Conservation (phyloP, 2,329 filamentous ascomycete species). For the Thielaviopsis punctulata region DNA sequence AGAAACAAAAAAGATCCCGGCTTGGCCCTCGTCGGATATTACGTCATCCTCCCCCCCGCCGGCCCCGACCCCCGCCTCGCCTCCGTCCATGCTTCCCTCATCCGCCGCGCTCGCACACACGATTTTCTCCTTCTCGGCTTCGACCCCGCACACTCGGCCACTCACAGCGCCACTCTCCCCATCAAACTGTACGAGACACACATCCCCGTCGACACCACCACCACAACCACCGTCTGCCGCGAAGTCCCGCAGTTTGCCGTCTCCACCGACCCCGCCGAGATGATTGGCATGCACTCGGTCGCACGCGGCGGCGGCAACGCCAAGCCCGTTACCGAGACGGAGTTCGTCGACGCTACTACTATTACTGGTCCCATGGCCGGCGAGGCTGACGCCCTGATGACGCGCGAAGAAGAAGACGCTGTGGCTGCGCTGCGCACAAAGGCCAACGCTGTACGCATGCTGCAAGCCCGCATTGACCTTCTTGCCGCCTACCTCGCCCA, state of each 20-base stretch:
- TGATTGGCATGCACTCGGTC: slow-evolving; percentile 93
- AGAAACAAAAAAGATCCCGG: slow-evolving; percentile 61
- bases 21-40: slow-evolving; percentile 85
- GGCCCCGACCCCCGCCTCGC: slow-evolving; percentile 56
- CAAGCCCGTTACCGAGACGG: slow-evolving; percentile 32
- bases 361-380: slow-evolving; percentile 18
- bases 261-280: slow-evolving; percentile 89
- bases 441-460: slow-evolving; percentile 84
- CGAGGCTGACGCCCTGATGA: slow-evolving; percentile 20
- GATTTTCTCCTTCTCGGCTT: slow-evolving; percentile 77
- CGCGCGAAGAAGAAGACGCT: slow-evolving; percentile 42
- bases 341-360: not conserved
- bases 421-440: slow-evolving; percentile 62
- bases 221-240: slow-evolving; percentile 25
- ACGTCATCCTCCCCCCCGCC: slow-evolving; percentile 54
- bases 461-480: slow-evolving; percentile 59
- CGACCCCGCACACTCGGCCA: slow-evolving; percentile 47
- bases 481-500: slow-evolving; percentile 60
- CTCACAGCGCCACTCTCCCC: slow-evolving; percentile 62
- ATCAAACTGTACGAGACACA: slow-evolving; percentile 75
- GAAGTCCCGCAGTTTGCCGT: slow-evolving; percentile 64
- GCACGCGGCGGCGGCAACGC: slow-evolving; percentile 72
- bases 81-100: slow-evolving; percentile 61
- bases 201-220: slow-evolving; percentile 46
- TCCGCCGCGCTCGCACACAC: slow-evolving; percentile 62